Percentiles rank a stretch among this genome's conserved stretches.
These are phyloP conservation scores for Gastrolobium bilobum DNA, from an alignment of 306 rosid species.

Conservation along the genomic window DNA sequence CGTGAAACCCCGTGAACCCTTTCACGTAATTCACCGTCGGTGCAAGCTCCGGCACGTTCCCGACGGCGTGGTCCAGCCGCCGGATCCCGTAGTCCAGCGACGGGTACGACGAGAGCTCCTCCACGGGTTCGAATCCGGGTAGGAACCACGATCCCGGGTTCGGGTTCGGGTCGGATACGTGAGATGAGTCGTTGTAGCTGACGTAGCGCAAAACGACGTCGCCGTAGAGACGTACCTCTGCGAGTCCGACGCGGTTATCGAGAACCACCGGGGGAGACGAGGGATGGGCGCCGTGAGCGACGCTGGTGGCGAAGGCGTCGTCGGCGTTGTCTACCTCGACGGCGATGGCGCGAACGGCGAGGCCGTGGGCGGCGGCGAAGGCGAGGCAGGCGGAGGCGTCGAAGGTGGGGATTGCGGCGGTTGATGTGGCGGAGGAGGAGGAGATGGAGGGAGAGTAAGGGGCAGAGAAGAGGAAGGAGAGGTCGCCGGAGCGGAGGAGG, in stretches of 20 bases:
- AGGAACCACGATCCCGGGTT: conserved; percentile 63
- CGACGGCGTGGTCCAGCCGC: conserved; percentile 90
- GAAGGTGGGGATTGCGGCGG: conserved; percentile 77
- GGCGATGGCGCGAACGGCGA: conserved; percentile 84
- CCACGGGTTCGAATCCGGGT: conserved; percentile 70
- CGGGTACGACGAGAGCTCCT: conserved; percentile 53
- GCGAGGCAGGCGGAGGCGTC: conserved; percentile 58
- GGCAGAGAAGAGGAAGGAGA: conserved; percentile 87
- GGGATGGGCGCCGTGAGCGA: conserved; percentile 71
- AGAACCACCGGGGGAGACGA: conserved; percentile 58
- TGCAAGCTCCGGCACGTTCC: conserved; percentile 75
- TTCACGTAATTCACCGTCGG: conserved; percentile 65
- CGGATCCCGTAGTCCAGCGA: conserved; percentile 76
- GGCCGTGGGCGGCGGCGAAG: conserved; percentile 76
- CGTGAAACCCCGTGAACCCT: conserved; percentile 80
- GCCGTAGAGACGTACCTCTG: conserved; percentile 84
- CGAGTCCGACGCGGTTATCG: conserved; percentile 55
- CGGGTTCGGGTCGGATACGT: conserved; percentile 37
- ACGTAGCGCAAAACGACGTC: conserved; percentile 88
- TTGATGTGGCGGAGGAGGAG: conserved; percentile 21
- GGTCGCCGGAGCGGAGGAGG: conserved; percentile 89
- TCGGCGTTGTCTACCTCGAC: conserved; percentile 79
- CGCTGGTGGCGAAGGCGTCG: conserved; percentile 66
- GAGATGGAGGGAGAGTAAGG: conserved; percentile 79
- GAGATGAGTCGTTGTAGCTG: conserved; percentile 58